These are phyloP conservation scores for Tylopilus orsonianus DNA, from an alignment of 1,284 basidiomycete species.

Conservation along the genomic window DNA sequence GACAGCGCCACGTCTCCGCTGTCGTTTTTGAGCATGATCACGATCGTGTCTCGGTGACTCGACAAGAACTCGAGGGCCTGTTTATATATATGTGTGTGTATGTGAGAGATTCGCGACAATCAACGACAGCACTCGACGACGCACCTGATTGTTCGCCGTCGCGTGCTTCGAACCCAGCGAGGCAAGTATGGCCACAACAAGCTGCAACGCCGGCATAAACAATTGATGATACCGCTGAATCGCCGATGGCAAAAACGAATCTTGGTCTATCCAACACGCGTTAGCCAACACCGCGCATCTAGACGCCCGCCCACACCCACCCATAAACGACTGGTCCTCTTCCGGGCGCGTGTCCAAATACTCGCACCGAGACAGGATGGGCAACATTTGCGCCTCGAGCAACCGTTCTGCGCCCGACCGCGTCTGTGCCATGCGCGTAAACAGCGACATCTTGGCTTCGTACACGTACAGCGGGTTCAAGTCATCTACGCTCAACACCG, in stretches of 20 bases:
- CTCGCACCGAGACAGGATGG: constrained; percentile 82
- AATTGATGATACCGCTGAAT: constrained; percentile 88
- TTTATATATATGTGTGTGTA: neutral
- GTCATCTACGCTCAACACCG: constrained; percentile 56
- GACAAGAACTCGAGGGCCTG: constrained; percentile 77
- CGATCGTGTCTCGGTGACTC: constrained; percentile 77
- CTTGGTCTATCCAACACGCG: constrained; percentile 55
- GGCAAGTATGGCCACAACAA: constrained; percentile 69
- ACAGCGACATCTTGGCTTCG: constrained; percentile 89
- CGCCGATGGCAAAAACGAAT: constrained; percentile 85
- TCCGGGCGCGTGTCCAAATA: constrained; percentile 85
- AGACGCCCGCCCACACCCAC: constrained; percentile 41
- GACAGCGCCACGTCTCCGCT: constrained; percentile 61
- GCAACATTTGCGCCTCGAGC: constrained; percentile 77
- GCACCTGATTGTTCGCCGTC: constrained; percentile 66
- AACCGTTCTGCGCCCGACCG: constrained; percentile 84
- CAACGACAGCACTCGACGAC: constrained; percentile 11
- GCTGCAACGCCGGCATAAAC: constrained; percentile 81
- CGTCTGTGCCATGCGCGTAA: constrained; percentile 82
- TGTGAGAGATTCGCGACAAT: neutral
- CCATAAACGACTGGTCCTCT: constrained; percentile 78
- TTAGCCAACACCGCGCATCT: neutral
- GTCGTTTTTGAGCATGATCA: constrained; percentile 76
- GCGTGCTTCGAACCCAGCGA: constrained; percentile 66
- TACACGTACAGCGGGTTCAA: constrained; percentile 94